Evolutionary conservation across 192 early-diverging fungal genomes (phyloP).

Genomic region (Rhizophlyctis rosea): DNA sequence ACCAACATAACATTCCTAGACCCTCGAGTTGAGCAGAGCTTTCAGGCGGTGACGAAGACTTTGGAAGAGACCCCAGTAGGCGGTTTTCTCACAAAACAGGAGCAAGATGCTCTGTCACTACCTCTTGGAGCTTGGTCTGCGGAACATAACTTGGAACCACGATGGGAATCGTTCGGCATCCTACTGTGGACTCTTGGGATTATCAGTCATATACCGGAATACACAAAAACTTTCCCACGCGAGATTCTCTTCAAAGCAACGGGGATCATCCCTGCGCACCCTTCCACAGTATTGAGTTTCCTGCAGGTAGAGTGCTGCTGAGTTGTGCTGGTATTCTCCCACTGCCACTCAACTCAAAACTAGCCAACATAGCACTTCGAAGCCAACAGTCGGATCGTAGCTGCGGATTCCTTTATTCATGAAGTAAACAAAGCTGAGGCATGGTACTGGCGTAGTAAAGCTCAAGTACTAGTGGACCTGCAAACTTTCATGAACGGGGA

Average conservation of each 20-base stretch:
- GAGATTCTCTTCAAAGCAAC: constrained; percentile 52
- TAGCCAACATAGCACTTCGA: constrained; percentile 27
- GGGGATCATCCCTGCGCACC: constrained; percentile 54
- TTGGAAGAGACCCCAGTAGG: constrained; percentile 43
- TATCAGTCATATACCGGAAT: constrained; percentile 47
- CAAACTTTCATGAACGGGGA: constrained; percentile 35
- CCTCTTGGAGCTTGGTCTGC: constrained; percentile 43
- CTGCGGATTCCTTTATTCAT: constrained; percentile 19
- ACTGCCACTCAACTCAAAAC: neutral
- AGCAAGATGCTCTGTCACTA: neutral
- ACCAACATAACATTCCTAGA: neutral
- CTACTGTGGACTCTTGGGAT: constrained; percentile 54
- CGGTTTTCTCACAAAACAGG: constrained; percentile 11
- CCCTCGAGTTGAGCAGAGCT: constrained; percentile 11
- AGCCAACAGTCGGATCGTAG: too few species aligned
- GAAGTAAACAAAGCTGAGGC: constrained; percentile 51
- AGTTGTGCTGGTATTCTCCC: too few species aligned
- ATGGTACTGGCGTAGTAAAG: constrained; percentile 60
- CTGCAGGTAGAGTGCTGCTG: constrained; percentile 34
- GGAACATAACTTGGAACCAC: constrained; percentile 7
- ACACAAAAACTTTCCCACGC: constrained; percentile 50
- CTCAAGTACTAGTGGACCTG: constrained; percentile 54
- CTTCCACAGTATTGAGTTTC: constrained; percentile 50
- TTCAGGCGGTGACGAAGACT: constrained; percentile 8
- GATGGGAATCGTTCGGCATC: constrained; percentile 40